Conservation (phyloP, 345 rosid genomes). For the Geranium brycei region DNA sequence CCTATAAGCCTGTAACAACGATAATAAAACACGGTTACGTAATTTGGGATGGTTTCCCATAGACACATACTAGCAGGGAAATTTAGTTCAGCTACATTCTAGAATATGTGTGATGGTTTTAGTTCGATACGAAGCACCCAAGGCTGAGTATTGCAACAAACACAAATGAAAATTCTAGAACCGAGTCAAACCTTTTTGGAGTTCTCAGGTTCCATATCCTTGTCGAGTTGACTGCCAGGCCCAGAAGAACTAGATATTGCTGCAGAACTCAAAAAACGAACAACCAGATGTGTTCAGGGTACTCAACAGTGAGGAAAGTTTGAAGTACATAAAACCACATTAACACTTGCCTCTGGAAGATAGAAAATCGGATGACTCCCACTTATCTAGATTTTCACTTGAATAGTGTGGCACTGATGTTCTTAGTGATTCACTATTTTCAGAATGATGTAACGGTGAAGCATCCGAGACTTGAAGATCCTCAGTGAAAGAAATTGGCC, state of each 20-base stretch:
- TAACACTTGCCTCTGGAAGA: slow-evolving; percentile 19
- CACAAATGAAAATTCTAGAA: not conserved
- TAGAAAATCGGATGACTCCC: not conserved
- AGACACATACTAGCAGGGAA: too few relatives aligned
- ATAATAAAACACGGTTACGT: not conserved
- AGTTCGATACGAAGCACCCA: too few relatives aligned
- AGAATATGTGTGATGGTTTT: too few relatives aligned
- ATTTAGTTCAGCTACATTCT: too few relatives aligned
- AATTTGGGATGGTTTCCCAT: too few relatives aligned
- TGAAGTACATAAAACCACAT: not conserved
- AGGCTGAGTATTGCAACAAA: not conserved
- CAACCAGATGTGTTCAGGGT: not conserved
- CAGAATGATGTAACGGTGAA: slow-evolving; percentile 4
- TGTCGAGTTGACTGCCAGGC: slow-evolving; percentile 8
- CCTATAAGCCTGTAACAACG: slow-evolving; percentile 1
- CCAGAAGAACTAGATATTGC: slow-evolving; percentile 10
- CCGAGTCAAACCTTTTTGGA: slow-evolving; percentile 16
- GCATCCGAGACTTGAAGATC: slow-evolving; percentile 19
- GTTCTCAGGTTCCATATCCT: slow-evolving; percentile 13
- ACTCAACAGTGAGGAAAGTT: not conserved
- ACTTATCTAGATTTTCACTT: slow-evolving; percentile 3
- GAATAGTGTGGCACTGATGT: slow-evolving; percentile 6
- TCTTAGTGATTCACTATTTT: slow-evolving; percentile 1
- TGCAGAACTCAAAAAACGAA: slow-evolving; percentile 13
- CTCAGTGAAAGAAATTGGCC: slow-evolving; percentile 14